Base-by-base conservation (phyloP, 2,329 filamentous ascomycete species). In the Alternaria gansuensis region DNA sequence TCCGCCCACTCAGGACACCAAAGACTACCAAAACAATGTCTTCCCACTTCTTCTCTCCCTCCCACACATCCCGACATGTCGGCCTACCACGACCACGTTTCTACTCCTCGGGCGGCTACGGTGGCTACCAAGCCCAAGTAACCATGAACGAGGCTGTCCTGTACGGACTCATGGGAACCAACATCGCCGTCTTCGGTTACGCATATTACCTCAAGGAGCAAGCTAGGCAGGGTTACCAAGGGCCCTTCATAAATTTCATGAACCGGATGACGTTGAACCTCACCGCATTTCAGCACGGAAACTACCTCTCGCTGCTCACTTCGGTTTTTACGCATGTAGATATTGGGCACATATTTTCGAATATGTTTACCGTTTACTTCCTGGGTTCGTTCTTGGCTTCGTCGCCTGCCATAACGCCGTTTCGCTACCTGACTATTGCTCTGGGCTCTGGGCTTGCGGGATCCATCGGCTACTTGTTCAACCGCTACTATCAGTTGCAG, bases 351-450 rank as follows among this genome's bases (percentile, higher is more conserved):
- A 66, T 82, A 41, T 53, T 65, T 8, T 73, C 75, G 62, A 83
- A 82, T 66, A 78, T 82, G 76, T 17, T 81, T 10, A 65, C 75
- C 1, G 67, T 81, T 31, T 72, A 76, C 49, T 73, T 71, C 11
- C 72, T 82, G 24, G 78, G 73, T n/a, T 45, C 43, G 0, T 61
- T 78, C 8, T 54, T 82, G 3, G 71, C 69, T 6, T 23, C 34
- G 2, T 60, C 72, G 0, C 75, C 77, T 3, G 62, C 69, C 4
- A 63, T 81, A 14, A 70, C 61, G 5, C 72, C 70, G 0, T 41
- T 40, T 6, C 57, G 65, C 21, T 66, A 77, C 14, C 31, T 68
- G 28, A 63, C 67, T 2, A 63, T 79, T 13, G 59, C 72, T 3
- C 6, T 78, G 21, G 77, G 77, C 2, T 72, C 74, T 3, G 75